Conservation (phyloP, 192 early-diverging fungal genomes). For the Cladochytrium replicatum region DNA sequence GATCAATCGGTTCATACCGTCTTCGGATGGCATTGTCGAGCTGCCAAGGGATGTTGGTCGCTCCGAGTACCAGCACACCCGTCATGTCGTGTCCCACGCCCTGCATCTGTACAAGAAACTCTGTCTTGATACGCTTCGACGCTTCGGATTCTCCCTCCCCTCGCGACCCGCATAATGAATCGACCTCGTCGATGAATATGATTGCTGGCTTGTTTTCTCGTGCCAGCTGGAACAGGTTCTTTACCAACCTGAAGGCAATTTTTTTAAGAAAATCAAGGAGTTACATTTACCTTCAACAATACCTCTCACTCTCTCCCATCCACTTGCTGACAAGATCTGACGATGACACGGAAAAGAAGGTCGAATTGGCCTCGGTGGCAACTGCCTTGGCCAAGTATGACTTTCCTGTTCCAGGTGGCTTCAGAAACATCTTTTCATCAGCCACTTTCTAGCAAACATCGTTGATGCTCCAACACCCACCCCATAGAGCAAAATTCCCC, state of each 20-base stretch:
- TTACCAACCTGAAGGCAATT: conserved; percentile 58
- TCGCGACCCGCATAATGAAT: conserved; percentile 86
- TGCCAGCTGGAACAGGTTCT: conserved; percentile 89
- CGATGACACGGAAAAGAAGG: conserved; percentile 94
- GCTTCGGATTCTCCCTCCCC: conserved; percentile 98
- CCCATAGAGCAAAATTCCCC: conserved; percentile 91
- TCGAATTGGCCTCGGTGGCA: conserved; percentile 92
- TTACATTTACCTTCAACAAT: background rate
- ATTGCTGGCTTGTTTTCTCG: conserved; percentile 88
- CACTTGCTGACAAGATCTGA: conserved; percentile 98
- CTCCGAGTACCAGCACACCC: conserved; percentile 90
- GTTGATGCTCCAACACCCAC: conserved; percentile 16
- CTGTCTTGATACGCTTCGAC: conserved; percentile 90
- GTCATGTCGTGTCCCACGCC: conserved; percentile 93
- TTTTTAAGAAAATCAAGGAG: conserved; percentile 3
- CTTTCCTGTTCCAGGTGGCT: conserved; percentile 96
- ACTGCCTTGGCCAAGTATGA: conserved; percentile 95
- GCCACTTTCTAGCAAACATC: background rate
- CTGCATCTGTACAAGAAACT: conserved; percentile 98
- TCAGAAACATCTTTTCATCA: background rate
- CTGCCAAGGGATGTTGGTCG: conserved; percentile 96
- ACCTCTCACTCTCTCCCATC: conserved; percentile 97
- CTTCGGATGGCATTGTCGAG: conserved; percentile 87
- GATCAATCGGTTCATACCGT: conserved; percentile 34
- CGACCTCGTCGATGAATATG: conserved; percentile 98